Percentiles rank a stretch among this genome's conserved stretches.
phyloP scores from a whole-genome alignment of 2,329 filamentous ascomycete genomes.

The Cercospora zeina region DNA sequence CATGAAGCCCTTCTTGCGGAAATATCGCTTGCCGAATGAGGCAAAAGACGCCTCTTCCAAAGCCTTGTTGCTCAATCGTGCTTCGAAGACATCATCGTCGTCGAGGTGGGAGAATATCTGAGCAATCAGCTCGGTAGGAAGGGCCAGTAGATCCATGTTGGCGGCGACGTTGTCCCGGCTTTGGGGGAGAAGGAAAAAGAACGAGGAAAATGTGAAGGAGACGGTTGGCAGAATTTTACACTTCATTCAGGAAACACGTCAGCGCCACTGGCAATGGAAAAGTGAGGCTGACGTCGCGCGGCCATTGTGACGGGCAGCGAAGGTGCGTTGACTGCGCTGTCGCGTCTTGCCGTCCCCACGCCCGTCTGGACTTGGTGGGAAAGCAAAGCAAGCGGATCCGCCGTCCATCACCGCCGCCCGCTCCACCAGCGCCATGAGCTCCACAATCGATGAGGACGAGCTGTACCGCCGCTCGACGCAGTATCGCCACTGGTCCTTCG shows the following conservation, averaged over 20 bases:
- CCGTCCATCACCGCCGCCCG: constrained; percentile 1
- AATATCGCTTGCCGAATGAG: constrained; percentile 36
- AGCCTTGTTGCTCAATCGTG: constrained; percentile 27
- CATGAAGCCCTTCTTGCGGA: constrained; percentile 40
- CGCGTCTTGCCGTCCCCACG: not conserved
- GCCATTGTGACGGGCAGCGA: not conserved
- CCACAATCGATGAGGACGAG: constrained; percentile 75
- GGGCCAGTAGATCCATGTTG: constrained; percentile 25
- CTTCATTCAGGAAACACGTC: not conserved
- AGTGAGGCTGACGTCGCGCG: not conserved
- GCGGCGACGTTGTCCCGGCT: not conserved
- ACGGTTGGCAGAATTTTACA: not conserved
- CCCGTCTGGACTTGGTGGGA: not conserved
- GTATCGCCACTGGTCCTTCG: constrained; percentile 90
- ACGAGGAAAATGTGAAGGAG: not conserved
- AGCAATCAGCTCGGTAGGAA: constrained; percentile 37
- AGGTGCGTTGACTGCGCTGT: constrained; percentile 2
- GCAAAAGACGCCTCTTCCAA: constrained; percentile 33
- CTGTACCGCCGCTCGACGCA: constrained; percentile 88
- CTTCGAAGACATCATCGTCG: constrained; percentile 30
- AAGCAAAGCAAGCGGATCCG: not conserved
- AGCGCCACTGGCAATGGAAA: not conserved
- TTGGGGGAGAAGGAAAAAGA: not conserved
- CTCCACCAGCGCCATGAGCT: constrained; percentile 16
- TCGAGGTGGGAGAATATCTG: constrained; percentile 30